phyloP scores from a whole-genome alignment of 75 land plant species.

The Cupressus sempervirens region DNA sequence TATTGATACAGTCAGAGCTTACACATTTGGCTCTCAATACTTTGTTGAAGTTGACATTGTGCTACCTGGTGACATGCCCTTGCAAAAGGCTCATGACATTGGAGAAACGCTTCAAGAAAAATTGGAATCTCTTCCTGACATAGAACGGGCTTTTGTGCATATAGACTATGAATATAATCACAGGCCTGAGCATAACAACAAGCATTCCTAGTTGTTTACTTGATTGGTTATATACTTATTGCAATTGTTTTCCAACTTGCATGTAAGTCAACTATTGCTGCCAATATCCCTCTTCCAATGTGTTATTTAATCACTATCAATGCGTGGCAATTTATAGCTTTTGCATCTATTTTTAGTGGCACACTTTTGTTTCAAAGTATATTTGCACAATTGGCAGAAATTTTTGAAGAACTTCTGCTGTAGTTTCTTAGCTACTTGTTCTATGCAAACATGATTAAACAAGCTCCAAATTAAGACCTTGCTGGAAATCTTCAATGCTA shows the following conservation, averaged over 20 bases:
- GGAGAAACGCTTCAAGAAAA: constrained; percentile 90
- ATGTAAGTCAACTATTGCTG: not conserved
- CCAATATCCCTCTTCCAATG: not conserved
- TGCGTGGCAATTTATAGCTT: not conserved
- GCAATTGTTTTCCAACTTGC: not conserved
- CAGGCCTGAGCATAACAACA: constrained; percentile 62
- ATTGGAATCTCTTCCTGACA: constrained; percentile 76
- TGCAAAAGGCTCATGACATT: constrained; percentile 80
- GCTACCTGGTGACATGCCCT: constrained; percentile 67
- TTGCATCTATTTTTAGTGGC: not conserved
- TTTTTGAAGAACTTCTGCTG: not conserved
- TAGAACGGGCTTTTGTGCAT: constrained; percentile 97
- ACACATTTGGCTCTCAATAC: constrained; percentile 85
- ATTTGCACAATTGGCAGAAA: not conserved
- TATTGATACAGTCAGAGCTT: constrained; percentile 98
- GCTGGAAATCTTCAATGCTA: not conserved
- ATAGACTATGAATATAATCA: constrained; percentile 83
- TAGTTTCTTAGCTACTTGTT: not conserved
- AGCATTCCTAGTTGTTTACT: not conserved
- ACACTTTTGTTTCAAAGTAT: not conserved
- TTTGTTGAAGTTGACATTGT: constrained; percentile 98
- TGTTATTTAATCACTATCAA: not conserved
- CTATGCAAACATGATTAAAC: not conserved
- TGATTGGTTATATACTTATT: not conserved
- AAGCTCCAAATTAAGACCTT: not conserved